Evolutionary conservation across 108 stramenopile genomes (phyloP).

Genomic region (Hondaea fermentalgiana): DNA sequence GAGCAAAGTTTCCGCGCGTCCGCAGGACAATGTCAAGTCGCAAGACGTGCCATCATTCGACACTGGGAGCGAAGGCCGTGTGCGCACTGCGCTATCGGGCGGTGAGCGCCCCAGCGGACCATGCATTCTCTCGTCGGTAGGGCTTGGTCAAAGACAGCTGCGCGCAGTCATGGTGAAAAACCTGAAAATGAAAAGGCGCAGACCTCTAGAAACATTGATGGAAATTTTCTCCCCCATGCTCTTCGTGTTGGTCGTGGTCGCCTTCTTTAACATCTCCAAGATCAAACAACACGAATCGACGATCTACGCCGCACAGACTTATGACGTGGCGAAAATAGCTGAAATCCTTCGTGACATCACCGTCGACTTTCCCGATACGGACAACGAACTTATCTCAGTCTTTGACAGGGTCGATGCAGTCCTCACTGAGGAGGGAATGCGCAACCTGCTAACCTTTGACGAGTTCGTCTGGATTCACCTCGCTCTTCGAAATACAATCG

Average conservation of each 20-base stretch:
- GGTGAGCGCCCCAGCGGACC: background rate
- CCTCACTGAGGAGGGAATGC: background rate
- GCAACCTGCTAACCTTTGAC: background rate
- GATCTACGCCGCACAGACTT: background rate
- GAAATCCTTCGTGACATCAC: background rate
- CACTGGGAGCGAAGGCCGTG: background rate
- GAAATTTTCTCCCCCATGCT: background rate
- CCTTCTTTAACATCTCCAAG: background rate
- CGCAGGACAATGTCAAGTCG: no score
- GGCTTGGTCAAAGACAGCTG: background rate
- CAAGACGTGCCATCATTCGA: no score
- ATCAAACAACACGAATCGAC: background rate
- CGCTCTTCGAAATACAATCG: background rate
- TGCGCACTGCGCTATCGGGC: background rate
- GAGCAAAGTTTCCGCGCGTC: background rate
- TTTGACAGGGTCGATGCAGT: background rate
- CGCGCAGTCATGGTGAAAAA: background rate
- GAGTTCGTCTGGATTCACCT: conserved; percentile 9
- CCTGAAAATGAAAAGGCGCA: background rate
- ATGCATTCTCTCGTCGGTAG: background rate
- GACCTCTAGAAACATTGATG: background rate
- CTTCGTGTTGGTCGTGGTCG: background rate
- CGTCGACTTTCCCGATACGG: background rate
- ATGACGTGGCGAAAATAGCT: background rate
- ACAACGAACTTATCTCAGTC: background rate